Evolutionary conservation across 2,329 filamentous ascomycete genomes (phyloP).

Genomic region (Nigrospora sphaerica): DNA sequence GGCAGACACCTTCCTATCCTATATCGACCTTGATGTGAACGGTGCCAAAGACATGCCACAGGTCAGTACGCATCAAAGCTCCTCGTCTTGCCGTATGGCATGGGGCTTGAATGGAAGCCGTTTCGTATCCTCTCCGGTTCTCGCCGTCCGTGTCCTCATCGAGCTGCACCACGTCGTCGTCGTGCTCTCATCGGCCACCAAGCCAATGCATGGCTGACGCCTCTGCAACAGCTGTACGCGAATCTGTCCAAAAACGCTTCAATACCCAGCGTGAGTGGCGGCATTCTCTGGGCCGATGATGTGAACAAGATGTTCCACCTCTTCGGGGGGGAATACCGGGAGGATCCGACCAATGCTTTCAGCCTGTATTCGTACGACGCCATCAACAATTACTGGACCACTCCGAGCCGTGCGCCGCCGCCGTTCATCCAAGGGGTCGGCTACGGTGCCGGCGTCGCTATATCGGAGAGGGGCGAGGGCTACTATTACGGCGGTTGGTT

Average conservation of each 20-base stretch:
- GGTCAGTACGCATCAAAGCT: constrained; percentile 31
- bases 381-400: constrained; percentile 48
- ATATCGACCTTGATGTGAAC: constrained; percentile 4
- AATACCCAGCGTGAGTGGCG: constrained; percentile 40
- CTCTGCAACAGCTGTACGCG: constrained; percentile 44
- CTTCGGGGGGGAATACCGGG: constrained; percentile 51
- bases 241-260: constrained; percentile 52
- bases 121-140: too few relatives aligned
- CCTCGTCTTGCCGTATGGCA: too few relatives aligned
- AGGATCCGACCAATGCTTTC: constrained; percentile 34
- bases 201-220: constrained; percentile 44
- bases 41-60: constrained; percentile 7
- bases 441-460: constrained; percentile 49
- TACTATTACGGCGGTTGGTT: constrained; percentile 60
- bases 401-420: constrained; percentile 24
- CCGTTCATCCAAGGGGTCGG: constrained; percentile 37
- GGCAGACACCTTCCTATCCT: constrained; percentile 5
- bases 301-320: constrained; percentile 58
- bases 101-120: too few relatives aligned
- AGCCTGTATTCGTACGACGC: constrained; percentile 52
- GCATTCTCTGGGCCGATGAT: constrained; percentile 50
- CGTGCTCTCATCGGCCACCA: too few relatives aligned
- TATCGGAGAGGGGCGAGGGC: constrained; percentile 46
- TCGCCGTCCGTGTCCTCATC: too few relatives aligned
- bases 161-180: too few relatives aligned